Conservation (phyloP, 1,139 yeast species). For the Schwanniomyces etchellsii region DNA sequence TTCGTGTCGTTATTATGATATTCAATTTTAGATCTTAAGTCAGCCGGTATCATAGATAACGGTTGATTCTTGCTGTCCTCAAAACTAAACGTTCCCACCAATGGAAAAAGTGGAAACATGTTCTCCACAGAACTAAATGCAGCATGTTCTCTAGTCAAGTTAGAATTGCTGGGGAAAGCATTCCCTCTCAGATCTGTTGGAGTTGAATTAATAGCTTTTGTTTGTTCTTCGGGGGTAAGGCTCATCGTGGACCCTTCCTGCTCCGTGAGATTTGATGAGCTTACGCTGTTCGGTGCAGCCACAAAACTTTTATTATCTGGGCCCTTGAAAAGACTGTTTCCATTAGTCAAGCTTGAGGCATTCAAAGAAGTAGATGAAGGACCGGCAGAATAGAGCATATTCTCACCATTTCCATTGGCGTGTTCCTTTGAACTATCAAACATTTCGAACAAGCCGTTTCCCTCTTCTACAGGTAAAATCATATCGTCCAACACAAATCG, state of each 20-base stretch:
- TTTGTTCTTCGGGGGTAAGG: background rate
- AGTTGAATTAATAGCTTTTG: background rate
- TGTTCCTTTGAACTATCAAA: background rate
- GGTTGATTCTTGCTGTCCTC: slow-evolving; percentile 34
- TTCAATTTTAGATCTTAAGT: slow-evolving; percentile 3
- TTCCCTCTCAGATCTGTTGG: background rate
- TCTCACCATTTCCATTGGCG: slow-evolving; percentile 1
- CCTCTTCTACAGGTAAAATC: slow-evolving; percentile 25
- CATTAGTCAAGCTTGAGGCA: background rate
- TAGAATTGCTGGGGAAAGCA: slow-evolving; percentile 1
- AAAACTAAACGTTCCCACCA: slow-evolving; percentile 42
- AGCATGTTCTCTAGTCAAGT: slow-evolving; percentile 3
- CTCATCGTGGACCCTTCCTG: background rate
- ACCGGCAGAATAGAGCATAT: slow-evolving; percentile 4
- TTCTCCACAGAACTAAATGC: slow-evolving; percentile 16
- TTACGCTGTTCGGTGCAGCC: too few relatives aligned
- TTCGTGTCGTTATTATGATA: too few relatives aligned
- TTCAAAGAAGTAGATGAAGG: slow-evolving; percentile 2
- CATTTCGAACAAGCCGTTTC: slow-evolving; percentile 19
- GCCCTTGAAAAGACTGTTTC: too few relatives aligned
- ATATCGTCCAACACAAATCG: slow-evolving; percentile 32
- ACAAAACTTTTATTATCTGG: too few relatives aligned
- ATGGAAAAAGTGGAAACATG: slow-evolving; percentile 48
- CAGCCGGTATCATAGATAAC: slow-evolving; percentile 10
- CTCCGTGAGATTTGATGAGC: too few relatives aligned